Base-by-base conservation (phyloP, 2,329 filamentous ascomycete species). In the Neurospora crassa region DNA sequence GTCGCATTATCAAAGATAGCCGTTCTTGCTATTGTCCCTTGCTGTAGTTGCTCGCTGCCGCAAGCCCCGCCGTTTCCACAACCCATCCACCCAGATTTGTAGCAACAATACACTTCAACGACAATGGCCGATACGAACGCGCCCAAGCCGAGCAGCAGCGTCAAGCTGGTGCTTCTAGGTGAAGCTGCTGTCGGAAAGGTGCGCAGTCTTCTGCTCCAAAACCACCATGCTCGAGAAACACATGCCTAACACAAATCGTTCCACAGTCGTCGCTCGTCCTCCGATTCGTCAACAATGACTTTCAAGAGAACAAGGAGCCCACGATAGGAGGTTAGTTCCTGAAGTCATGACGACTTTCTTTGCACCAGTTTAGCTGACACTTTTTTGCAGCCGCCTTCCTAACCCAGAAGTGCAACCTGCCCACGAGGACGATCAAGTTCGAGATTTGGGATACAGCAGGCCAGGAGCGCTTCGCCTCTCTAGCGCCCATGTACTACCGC, bases 141-240 rank as follows among this genome's bases (percentile, higher is more conserved):
- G 77, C 92, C 93, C 73, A 99, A 98, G 86, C 96, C 96, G 74
- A 98, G 94, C 87, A 98, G 94, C 90, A 99, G 96, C 85, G 96
- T 99, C 82, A 99, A 99, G 91, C 91, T 99, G 77, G 96, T 99
- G 75, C 89, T 99, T 80, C 90, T 99, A 72, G 96, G 96, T 76
- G 96, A 99, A 85, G 96, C 96, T 74, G 96, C 96, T 73, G 96
- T 99, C 71, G 96, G 96, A 89, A 99, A 99, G 91, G 96, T 97
- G 85, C 70, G 73, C 59, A 73, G 82, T 43, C 7, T 18, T 14
- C 24, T 18, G 59, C 59, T 72, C 37, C 42, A 24, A 69, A 42
- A 43, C 41, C 16, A n/a, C 41, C 41, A 18, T 43, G 41, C 16
- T n/a, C 16, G 18, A 14, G 42, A 40, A 72, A 37, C 67, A 37